These are phyloP conservation scores for Albugo candida DNA, from an alignment of 352 stramenopile species.

Conservation along the genomic window DNA sequence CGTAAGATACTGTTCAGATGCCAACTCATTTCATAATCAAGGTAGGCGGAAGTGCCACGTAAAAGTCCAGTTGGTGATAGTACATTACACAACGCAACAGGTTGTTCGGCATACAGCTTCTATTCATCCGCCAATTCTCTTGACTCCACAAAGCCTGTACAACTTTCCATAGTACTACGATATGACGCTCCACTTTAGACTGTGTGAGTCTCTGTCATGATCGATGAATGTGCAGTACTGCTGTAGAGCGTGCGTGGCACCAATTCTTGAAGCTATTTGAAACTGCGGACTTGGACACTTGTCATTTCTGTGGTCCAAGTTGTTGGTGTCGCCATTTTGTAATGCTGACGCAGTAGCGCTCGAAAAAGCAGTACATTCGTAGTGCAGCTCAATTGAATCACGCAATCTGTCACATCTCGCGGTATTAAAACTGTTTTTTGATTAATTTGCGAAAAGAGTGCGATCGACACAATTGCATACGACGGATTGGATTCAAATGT, in stretches of 20 bases:
- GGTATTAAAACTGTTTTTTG: no score
- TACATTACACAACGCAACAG: slow-evolving; percentile 28
- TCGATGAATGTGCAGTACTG: slow-evolving; percentile 35
- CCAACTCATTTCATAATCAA: slow-evolving; percentile 67
- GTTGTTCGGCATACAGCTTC: slow-evolving; percentile 38
- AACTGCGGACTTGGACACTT: no score
- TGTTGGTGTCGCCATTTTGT: no score
- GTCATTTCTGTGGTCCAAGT: no score
- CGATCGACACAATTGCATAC: slow-evolving; percentile 15
- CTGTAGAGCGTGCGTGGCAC: slow-evolving; percentile 31
- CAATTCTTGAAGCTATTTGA: slow-evolving; percentile 1
- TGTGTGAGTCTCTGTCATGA: no score
- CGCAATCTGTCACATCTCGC: no score
- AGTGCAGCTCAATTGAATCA: slow-evolving; percentile 27
- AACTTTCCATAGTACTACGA: slow-evolving; percentile 39
- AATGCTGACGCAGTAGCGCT: no score
- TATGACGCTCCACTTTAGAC: slow-evolving; percentile 1
- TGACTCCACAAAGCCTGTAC: slow-evolving; percentile 58
- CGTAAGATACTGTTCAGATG: slow-evolving; percentile 54
- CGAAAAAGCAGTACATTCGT: slow-evolving; percentile 15
- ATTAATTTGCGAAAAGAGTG: slow-evolving; percentile 13
- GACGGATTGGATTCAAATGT: not conserved
- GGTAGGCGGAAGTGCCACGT: slow-evolving; percentile 7
- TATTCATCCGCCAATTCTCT: slow-evolving; percentile 57
- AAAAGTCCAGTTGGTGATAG: slow-evolving; percentile 38